Conservation (phyloP, 2,329 filamentous ascomycete genomes). For the Grosmannia clavigera region DNA sequence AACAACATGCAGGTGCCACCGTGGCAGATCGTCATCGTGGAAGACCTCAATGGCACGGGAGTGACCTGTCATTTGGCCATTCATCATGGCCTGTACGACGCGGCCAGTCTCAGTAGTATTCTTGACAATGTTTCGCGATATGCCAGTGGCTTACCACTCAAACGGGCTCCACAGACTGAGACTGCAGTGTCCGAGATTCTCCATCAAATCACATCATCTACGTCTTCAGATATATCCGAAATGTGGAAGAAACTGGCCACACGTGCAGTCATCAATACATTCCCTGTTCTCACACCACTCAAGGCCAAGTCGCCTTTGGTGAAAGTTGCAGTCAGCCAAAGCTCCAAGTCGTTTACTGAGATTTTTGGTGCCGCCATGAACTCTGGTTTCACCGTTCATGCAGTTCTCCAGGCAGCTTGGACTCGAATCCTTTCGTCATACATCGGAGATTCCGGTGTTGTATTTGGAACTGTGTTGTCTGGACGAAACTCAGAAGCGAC, state of each 20-base stretch:
- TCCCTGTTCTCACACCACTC: conserved; percentile 63
- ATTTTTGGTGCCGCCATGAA: conserved; percentile 45
- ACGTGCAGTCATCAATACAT: conserved; percentile 49
- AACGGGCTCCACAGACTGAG: conserved; percentile 10
- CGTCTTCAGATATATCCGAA: conserved; percentile 20
- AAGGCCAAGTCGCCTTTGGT: conserved; percentile 16
- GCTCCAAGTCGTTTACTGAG: conserved; percentile 24
- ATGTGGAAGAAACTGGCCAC: conserved; percentile 54
- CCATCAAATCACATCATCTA: conserved; percentile 16
- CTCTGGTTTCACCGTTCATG: conserved; percentile 61
- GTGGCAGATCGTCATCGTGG: conserved; percentile 48
- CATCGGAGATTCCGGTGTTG: conserved; percentile 58
- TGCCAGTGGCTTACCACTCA: conserved; percentile 18
- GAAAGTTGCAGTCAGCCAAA: conserved; percentile 12
- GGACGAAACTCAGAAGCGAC: conserved; percentile 54
- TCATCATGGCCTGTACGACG: conserved; percentile 82
- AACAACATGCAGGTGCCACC: conserved; percentile 38
- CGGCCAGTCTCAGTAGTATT: conserved; percentile 55
- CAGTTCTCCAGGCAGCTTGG: conserved; percentile 68
- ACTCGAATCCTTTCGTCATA: conserved; percentile 62
- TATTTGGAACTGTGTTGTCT: conserved; percentile 72
- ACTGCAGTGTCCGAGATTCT: conserved; percentile 30
- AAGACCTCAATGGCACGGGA: conserved; percentile 19
- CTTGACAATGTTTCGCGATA: conserved; percentile 42
- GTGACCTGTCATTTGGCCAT: conserved; percentile 31